Percentiles rank a stretch among this genome's conserved stretches.
Conservation (phyloP, 345 rosid genomes). For the Acer campestre region DNA sequence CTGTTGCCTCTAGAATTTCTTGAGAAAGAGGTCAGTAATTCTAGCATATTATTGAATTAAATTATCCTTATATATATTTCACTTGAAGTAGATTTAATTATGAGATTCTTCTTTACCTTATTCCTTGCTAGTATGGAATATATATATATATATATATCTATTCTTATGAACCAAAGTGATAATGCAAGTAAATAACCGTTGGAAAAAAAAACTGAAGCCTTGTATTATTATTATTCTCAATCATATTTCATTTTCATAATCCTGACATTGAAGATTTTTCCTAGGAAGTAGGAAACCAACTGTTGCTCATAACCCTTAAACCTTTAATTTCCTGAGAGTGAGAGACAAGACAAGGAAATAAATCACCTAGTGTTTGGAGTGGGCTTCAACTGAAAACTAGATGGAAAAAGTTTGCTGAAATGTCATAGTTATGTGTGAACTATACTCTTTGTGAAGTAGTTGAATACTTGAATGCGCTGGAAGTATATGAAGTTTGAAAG, state of each 20-base stretch:
- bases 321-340: constrained; percentile 7
- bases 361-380: not conserved
- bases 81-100: not conserved
- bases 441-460: not conserved
- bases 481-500: not conserved
- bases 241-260: not conserved
- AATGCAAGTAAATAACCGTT: not conserved
- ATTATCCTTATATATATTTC: not conserved
- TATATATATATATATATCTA: too few species aligned
- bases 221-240: not conserved
- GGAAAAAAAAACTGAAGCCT: not conserved
- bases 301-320: not conserved
- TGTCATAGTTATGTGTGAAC: not conserved
- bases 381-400: not conserved
- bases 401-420: not conserved
- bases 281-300: not conserved
- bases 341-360: not conserved
- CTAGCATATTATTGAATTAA: not conserved
- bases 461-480: not conserved
- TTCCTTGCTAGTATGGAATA: not conserved
- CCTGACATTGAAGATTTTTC: not conserved
- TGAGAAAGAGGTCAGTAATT: not conserved
- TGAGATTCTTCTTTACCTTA: not conserved
- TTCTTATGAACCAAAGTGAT: not conserved
- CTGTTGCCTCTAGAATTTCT: not conserved